Percentiles rank a stretch among this genome's conserved stretches.
Conservation (phyloP, 805 yeast genomes). For the Grigorovia humatica region DNA sequence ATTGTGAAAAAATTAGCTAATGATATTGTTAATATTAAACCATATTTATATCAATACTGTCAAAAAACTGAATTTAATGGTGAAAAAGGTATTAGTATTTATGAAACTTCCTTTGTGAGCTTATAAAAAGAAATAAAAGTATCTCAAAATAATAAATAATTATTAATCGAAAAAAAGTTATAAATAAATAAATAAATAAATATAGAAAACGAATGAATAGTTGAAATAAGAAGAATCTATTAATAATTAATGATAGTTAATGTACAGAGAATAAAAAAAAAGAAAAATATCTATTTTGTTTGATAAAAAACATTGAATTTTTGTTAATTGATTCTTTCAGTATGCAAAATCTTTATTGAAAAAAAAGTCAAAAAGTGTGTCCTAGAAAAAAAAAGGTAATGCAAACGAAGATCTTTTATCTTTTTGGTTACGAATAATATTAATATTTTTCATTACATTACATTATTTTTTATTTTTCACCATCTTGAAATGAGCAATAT, state of each 20-base stretch:
- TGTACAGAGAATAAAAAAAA: not conserved
- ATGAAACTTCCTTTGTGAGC: slow-evolving; percentile 68
- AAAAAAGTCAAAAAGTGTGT: too few relatives aligned
- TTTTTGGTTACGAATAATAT: too few relatives aligned
- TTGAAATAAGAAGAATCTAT: not conserved
- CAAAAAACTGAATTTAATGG: slow-evolving; percentile 43
- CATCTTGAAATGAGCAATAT: too few relatives aligned
- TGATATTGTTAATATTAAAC: slow-evolving; percentile 76
- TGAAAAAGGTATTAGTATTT: slow-evolving; percentile 59
- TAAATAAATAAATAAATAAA: not conserved
- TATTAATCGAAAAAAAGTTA: not conserved
- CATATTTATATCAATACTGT: slow-evolving; percentile 74
- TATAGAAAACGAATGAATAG: not conserved
- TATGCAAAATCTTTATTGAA: too few relatives aligned
- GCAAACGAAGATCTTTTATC: too few relatives aligned
- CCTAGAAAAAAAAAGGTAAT: too few relatives aligned
- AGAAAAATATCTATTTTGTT: not conserved
- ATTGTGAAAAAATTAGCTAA: slow-evolving; percentile 69
- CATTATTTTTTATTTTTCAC: too few relatives aligned
- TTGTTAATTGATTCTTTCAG: too few relatives aligned
- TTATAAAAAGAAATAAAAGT: not conserved
- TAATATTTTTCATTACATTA: too few relatives aligned
- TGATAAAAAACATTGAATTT: not conserved
- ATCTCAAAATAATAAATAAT: not conserved
- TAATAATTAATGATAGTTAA: not conserved